phyloP scores from a whole-genome alignment of 257 asterid genomes.

The Solanum clarkiae region DNA sequence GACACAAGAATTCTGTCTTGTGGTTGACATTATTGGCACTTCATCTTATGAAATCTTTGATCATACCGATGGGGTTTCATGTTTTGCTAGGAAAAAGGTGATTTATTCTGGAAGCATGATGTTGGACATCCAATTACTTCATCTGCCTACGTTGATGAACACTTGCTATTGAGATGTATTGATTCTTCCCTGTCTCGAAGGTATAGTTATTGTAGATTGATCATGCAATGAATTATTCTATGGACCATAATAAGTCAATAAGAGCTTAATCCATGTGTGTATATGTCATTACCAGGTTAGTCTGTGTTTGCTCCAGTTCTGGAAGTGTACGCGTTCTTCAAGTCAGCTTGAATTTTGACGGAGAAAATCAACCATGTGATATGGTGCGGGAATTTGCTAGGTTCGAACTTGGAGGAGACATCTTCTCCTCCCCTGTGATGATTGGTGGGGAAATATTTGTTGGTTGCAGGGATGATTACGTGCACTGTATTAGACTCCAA shows the following conservation, averaged over 20 bases:
- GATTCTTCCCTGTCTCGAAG: constrained; percentile 26
- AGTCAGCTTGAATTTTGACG: constrained; percentile 17
- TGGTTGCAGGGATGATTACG: constrained; percentile 76
- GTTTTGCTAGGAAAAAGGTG: constrained; percentile 47
- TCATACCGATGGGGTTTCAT: neutral
- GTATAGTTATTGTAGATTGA: constrained; percentile 13
- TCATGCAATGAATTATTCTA: neutral
- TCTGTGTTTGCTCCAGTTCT: constrained; percentile 68
- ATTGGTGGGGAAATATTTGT: constrained; percentile 69
- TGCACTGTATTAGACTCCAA: constrained; percentile 43
- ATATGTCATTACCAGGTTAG: constrained; percentile 31
- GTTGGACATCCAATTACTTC: constrained; percentile 66
- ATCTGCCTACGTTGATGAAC: constrained; percentile 72
- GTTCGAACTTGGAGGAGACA: constrained; percentile 58
- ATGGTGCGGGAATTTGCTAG: constrained; percentile 51
- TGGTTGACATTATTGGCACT: neutral
- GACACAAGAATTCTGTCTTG: neutral
- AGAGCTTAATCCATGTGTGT: neutral
- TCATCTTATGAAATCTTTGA: neutral
- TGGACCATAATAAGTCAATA: neutral
- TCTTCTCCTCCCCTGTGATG: constrained; percentile 95
- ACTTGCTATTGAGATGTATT: constrained; percentile 23
- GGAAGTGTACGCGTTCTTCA: constrained; percentile 55
- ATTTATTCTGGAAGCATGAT: constrained; percentile 53
- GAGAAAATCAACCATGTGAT: constrained; percentile 1